Conservation (phyloP, 805 yeast species). For the Metschnikowia bowlesiae region DNA sequence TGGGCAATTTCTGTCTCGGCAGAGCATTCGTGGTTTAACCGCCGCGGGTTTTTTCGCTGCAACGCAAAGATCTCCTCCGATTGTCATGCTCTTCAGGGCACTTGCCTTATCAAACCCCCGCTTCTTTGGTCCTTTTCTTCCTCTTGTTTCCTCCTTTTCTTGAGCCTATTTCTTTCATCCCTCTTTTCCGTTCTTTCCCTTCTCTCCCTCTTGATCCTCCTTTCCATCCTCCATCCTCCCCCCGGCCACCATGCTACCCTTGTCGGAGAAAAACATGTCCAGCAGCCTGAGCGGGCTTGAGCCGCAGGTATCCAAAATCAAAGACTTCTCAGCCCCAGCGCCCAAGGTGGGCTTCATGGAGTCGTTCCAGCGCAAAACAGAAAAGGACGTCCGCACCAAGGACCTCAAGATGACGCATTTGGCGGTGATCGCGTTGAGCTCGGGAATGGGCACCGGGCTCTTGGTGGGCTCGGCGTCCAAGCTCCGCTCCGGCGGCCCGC, state of each 20-base stretch:
- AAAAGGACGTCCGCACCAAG: conserved; percentile 8
- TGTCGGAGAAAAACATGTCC: conserved; percentile 3
- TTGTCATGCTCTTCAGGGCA: neutral
- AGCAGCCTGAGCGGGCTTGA: conserved; percentile 10
- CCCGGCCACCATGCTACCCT: neutral
- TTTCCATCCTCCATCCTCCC: neutral
- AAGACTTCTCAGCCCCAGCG: conserved; percentile 2
- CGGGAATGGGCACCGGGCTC: conserved; percentile 41
- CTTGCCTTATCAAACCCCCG: neutral
- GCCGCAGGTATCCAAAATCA: conserved; percentile 17
- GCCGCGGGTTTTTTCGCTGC: neutral
- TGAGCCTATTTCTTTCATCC: neutral
- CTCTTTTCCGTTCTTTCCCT: neutral
- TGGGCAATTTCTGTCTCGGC: neutral
- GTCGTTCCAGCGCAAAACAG: conserved; percentile 14
- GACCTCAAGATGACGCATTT: conserved; percentile 25
- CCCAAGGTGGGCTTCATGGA: conserved; percentile 14
- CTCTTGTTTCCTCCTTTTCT: neutral
- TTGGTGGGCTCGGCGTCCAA: conserved; percentile 38
- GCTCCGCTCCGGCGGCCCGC: conserved; percentile 24
- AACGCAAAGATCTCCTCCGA: neutral
- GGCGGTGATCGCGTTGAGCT: conserved; percentile 30
- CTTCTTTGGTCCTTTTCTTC: neutral
- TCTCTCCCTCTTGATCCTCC: neutral
- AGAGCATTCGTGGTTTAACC: neutral